Base-by-base conservation (phyloP, 2,329 filamentous ascomycete species). In the Arthrinium puccinioides region DNA sequence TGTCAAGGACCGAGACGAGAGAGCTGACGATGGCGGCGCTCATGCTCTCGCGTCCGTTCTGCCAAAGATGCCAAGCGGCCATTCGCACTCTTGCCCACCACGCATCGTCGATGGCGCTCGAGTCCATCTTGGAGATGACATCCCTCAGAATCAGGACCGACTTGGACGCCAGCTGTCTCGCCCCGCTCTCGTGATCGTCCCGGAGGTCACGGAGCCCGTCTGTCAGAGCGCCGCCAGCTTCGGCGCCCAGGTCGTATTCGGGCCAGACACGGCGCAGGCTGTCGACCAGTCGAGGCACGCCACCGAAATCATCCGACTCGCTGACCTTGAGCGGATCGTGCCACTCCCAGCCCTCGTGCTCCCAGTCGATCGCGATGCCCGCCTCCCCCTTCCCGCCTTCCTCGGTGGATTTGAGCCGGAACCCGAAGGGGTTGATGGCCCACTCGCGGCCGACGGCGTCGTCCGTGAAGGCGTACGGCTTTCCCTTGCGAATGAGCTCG, bases 21-120 rank as follows among this genome's bases (percentile, higher is more conserved):
- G 62, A 64, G 31, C 59, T 64, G 26, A 75, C 61, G 20, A 82
- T 76, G 2, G 77, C 70, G 1, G 78, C 72, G 1, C 71, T 71
- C 78, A 84, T 84, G 51, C 72, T 79, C 44, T 79, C 76, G n/a
- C 77, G 68, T 0, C 77, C 76, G 37, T 79, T 78, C 48, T 79
- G 79, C 56, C 73, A 76, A 2, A 84, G 58, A 52, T 82, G 74
- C 72, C 80, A 84, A 3, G 69, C 74, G 3, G 64, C 66, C 60
- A 74, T 67, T 11, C 74, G 64, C n/a, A 72, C 52, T 20, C 64
- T 66, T 19, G 53, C 55, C 76, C 78, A 84, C 68, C 76, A 79
- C 6, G 53, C 55, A 1, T 66, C 54, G 19, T 52, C 49, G 15
- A 53, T 35, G 14, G 36, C 42, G 4, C 43, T 38, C 3, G 50